Conservation (phyloP, 2,329 filamentous ascomycete species). For the Clonostachys solani region DNA sequence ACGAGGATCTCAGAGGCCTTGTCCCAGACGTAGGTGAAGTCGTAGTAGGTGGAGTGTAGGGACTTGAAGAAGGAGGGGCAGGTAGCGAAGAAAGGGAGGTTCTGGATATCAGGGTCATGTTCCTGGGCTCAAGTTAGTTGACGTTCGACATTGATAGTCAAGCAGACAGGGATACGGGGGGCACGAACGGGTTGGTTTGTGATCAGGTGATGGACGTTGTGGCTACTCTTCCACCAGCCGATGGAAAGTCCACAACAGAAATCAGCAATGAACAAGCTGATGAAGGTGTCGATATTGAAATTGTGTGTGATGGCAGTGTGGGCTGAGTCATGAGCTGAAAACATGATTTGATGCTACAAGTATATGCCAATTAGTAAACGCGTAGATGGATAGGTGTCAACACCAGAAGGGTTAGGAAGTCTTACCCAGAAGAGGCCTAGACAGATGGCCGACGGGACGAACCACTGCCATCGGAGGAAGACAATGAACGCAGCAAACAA, state of each 20-base stretch:
- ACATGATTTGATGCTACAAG: constrained; percentile 62
- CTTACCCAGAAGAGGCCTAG: constrained; percentile 59
- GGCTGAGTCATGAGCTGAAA: constrained; percentile 61
- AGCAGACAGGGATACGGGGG: not conserved
- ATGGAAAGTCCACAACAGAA: constrained; percentile 63
- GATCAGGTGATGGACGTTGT: constrained; percentile 65
- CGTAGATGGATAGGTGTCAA: not conserved
- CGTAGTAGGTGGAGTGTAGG: constrained; percentile 62
- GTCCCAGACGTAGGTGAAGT: constrained; percentile 44
- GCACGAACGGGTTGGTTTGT: constrained; percentile 54
- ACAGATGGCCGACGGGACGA: constrained; percentile 50
- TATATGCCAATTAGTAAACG: constrained; percentile 8
- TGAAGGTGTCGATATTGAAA: constrained; percentile 53
- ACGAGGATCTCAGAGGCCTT: constrained; percentile 54
- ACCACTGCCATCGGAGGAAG: constrained; percentile 46
- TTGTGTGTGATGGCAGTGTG: constrained; percentile 59
- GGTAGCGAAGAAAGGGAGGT: constrained; percentile 66
- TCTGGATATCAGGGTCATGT: constrained; percentile 58
- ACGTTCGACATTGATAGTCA: not conserved
- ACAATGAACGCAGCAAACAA: constrained; percentile 45
- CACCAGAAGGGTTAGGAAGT: not conserved
- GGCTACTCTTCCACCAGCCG: constrained; percentile 67
- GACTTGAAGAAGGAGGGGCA: constrained; percentile 61
- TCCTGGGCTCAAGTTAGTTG: constrained; percentile 22
- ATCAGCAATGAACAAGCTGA: constrained; percentile 60